phyloP scores from a whole-genome alignment of 139 green algal species.

The Eudorina sp. region DNA sequence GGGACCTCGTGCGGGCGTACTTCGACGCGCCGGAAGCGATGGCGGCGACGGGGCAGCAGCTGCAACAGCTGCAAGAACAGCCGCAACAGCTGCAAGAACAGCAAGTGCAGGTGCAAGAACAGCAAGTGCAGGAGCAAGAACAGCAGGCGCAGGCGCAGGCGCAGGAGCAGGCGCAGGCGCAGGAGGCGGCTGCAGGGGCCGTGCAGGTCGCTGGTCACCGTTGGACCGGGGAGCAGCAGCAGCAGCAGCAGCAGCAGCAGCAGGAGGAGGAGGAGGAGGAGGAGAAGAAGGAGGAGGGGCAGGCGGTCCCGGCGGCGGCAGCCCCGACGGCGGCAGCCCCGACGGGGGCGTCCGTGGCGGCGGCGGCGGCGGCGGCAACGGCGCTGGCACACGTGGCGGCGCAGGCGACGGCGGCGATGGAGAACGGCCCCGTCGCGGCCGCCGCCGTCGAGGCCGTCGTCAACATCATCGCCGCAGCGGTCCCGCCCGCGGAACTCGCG shows the following conservation, averaged over 20 bases:
- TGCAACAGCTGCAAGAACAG: not conserved
- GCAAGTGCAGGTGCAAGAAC: not conserved
- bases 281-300: not conserved
- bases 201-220: not conserved
- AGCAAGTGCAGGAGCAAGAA: not conserved
- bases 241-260: slow-evolving; percentile 6
- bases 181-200: not conserved
- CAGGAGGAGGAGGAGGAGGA: not conserved
- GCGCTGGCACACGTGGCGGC: not conserved
- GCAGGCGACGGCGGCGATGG: not conserved
- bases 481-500: not conserved
- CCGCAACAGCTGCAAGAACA: not conserved
- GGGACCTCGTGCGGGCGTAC: too few species aligned
- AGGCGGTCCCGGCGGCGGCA: not conserved
- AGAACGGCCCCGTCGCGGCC: not conserved
- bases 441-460: not conserved
- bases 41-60: too few species aligned
- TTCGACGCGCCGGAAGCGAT: too few species aligned
- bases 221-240: not conserved
- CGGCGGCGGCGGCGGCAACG: not conserved
- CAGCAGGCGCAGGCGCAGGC: not conserved
- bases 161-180: not conserved
- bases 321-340: too few species aligned
- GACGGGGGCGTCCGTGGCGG: too few species aligned
- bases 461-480: too few species aligned